Evolutionary conservation across 2,329 filamentous ascomycete species (phyloP), one percentile per base, ranked within the genome.

Genomic region (Ceratocystiopsis minuta): DNA sequence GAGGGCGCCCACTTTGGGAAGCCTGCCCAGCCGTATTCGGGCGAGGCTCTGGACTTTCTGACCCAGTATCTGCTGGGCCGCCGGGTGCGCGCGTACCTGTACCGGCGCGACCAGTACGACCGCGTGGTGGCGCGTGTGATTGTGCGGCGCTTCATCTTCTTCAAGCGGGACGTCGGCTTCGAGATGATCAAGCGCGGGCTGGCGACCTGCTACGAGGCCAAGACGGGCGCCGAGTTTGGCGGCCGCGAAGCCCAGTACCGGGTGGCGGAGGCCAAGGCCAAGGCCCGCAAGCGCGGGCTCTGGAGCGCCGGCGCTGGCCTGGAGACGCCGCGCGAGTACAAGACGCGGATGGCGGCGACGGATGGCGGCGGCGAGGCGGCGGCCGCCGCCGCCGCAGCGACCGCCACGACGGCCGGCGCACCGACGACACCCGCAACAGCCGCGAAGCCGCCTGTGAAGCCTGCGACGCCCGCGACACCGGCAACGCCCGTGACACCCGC

Each of bases 121-220:
- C 78, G 90, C 37, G 76, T 93, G 6, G 85, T 98, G 2, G 86
- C 80, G 15, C 90, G 83, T 0, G 88, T 88, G 1, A 83, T 75
- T 52, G 73, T 88, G 31, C 72, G 84, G 38, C 70, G 49, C 32
- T 70, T 59, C 39, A 59, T 76, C 51, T 59, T 84, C 11, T 67
- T 83, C 45, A 76, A 75, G 50, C 72, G 71, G 44, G 87, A 98
- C 57, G 81, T 98, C 6, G 86, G 88, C 3, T 62, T 87, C 46
- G 81, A 92, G 58, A 92, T 98, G 87, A 61, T 98, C 47, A 82
- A 76, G 61, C 68, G 64, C 17, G 90, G 90, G 0, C 62, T 92
- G 48, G 90, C 88, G 35, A 94, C 85, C 3, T 80, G 90, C 3
- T 98, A 96, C 57, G 90, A 96, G 61, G 88, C 85, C 24, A 96